A percentile compares a stretch with the other conserved stretches of the same genome.
phyloP scores from a whole-genome alignment of 2,329 filamentous ascomycete genomes.

The Alternaria arborescens region DNA sequence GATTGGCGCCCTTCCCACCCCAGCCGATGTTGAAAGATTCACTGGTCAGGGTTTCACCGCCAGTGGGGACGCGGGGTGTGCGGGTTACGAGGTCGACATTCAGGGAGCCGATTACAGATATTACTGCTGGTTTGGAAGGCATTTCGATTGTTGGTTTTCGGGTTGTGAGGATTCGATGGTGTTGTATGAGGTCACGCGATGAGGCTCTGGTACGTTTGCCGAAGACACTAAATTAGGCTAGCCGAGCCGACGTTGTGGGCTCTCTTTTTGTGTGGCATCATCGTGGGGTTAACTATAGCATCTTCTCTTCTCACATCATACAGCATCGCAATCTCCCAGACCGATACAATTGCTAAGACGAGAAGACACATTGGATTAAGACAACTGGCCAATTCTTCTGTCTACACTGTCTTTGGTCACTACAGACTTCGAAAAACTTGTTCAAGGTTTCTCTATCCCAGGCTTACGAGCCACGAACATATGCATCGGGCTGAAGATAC shows the following conservation, averaged over 20 bases:
- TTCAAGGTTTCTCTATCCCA: background rate
- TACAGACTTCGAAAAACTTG: background rate
- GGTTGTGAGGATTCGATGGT: conserved; percentile 1
- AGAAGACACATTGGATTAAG: background rate
- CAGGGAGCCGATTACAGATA: conserved; percentile 89
- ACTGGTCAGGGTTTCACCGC: conserved; percentile 87
- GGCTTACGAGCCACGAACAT: background rate
- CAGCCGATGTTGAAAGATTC: conserved; percentile 79
- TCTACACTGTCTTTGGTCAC: background rate
- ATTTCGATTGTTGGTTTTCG: conserved; percentile 15
- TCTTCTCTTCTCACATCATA: background rate
- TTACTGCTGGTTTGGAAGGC: conserved; percentile 56
- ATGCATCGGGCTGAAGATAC: background rate
- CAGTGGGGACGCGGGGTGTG: conserved; percentile 80
- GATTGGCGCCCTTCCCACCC: conserved; percentile 95
- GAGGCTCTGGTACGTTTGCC: conserved; percentile 9
- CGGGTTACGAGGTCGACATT: conserved; percentile 94
- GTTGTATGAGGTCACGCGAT: conserved; percentile 1
- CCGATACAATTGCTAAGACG: background rate
- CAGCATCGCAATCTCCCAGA: background rate
- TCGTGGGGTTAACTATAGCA: background rate
- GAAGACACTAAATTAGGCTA: conserved; percentile 13
- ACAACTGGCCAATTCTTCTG: background rate
- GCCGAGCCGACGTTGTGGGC: conserved; percentile 11
- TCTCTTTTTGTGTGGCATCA: background rate